Evolutionary conservation across 495 filamentous ascomycete species (phyloP).

Genomic region (Penicillium fimorum): DNA sequence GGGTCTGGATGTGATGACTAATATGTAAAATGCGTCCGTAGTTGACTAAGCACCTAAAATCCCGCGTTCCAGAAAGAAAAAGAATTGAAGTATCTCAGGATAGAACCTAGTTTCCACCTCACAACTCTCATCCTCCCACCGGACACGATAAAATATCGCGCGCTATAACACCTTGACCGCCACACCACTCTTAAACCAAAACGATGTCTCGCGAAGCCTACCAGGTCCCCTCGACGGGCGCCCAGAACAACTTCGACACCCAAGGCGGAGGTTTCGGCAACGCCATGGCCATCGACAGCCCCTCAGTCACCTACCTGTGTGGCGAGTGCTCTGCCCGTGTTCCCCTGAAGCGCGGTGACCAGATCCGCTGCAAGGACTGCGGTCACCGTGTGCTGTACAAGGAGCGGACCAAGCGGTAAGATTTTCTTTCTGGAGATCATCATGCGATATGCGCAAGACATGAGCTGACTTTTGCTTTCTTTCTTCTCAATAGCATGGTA

Average conservation of each 20-base stretch:
- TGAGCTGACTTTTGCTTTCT: slow-evolving; percentile 14
- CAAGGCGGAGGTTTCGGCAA: slow-evolving; percentile 25
- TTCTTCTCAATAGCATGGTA: slow-evolving; percentile 68
- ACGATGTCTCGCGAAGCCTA: slow-evolving; percentile 52
- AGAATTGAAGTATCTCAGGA: slow-evolving; percentile 1
- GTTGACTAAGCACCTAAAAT: slow-evolving; percentile 10
- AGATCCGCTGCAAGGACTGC: slow-evolving; percentile 93
- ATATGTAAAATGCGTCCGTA: neutral
- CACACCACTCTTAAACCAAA: neutral
- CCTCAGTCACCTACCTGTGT: slow-evolving; percentile 79
- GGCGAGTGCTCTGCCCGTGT: slow-evolving; percentile 89
- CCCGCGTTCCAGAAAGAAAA: slow-evolving; percentile 13
- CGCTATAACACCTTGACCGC: neutral
- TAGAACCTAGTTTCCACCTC: neutral
- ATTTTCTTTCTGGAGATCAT: slow-evolving; percentile 11
- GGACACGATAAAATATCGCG: neutral
- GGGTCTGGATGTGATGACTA: neutral
- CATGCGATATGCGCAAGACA: slow-evolving; percentile 8
- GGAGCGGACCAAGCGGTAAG: slow-evolving; percentile 93
- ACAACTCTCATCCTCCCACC: neutral
- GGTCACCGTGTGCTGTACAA: slow-evolving; percentile 97
- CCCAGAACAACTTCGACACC: slow-evolving; percentile 41
- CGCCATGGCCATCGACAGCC: slow-evolving; percentile 34
- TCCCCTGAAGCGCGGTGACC: slow-evolving; percentile 75
- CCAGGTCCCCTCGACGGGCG: slow-evolving; percentile 44